Evolutionary conservation across 805 yeast genomes (phyloP), one percentile per base, ranked within the genome.

Genomic region (Saturnispora sanitii): DNA sequence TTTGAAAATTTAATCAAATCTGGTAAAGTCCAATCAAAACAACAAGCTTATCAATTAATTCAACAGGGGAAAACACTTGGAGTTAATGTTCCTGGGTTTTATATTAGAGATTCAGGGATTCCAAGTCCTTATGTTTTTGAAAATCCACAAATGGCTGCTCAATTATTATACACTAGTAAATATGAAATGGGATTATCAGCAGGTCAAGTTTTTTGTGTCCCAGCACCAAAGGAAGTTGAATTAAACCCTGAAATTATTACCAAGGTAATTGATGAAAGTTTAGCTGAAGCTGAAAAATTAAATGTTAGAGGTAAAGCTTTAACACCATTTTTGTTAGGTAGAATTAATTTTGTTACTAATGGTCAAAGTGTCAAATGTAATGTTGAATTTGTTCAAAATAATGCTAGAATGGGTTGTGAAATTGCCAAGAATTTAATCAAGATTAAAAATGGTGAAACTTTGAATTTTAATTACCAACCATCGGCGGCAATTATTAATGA

Each of bases 161-260:
- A 57, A 6, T 66, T 81, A 33, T 67, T 86, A 13, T 58, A 72
- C 48, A 56, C 64, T 15, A 75, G 73, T 16, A 54, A 65, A 35
- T 58, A 64, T 7, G 41, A 51, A 2, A 65, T 86, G 70, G 61
- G 65, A 0, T 60, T 84, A 44, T 52, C 64, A 0, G 71, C 80
- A n/a, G 95, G 95, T 1, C 74, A 68, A 44, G 69, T 87, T 9
- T 76, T 86, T 49, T 86, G 95, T 55, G 69, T 83, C 9, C 95
- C 95, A 0, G 88, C 94, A 0, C 94, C 94, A 0, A 56, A 52
- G 7, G 71, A 71, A 4, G 57, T 68, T 29, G 85, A 94, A 0
- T 58, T 86, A 42, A 69, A 72, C 23, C 64, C 73, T 3, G 62
- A 52, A 0, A 62, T 70, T 37, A 81, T 86, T 20, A 66, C 66